These are phyloP conservation scores for Blastobotrys chiropterorum DNA, from an alignment of 805 yeast genomes.

Conservation along the genomic window DNA sequence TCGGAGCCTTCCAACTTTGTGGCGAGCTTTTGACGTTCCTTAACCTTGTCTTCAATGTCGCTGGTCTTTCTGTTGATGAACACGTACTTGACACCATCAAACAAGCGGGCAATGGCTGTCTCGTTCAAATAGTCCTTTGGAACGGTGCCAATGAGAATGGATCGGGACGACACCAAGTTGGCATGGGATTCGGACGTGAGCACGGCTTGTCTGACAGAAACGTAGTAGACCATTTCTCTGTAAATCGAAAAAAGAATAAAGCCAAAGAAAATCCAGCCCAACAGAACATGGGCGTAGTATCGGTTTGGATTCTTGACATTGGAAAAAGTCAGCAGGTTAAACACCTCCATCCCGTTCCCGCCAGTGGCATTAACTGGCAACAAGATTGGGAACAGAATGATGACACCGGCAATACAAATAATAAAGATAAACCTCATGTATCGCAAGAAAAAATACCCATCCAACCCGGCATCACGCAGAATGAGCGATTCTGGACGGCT, in stretches of 20 bases:
- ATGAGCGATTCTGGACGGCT: conserved; percentile 67
- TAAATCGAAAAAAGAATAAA: conserved; percentile 64
- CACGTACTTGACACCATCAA: conserved; percentile 75
- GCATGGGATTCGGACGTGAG: conserved; percentile 79
- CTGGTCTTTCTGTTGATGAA: conserved; percentile 68
- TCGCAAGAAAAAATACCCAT: conserved; percentile 85
- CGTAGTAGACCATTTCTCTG: conserved; percentile 74
- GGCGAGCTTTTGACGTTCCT: conserved; percentile 55
- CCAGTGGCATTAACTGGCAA: conserved; percentile 78
- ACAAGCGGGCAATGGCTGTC: conserved; percentile 63
- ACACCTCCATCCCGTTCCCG: conserved; percentile 49
- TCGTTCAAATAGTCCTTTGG: conserved; percentile 71
- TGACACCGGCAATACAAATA: conserved; percentile 49
- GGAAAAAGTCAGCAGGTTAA: conserved; percentile 71
- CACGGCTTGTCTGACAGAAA: conserved; percentile 69
- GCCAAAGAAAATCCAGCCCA: conserved; percentile 77
- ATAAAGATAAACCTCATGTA: conserved; percentile 55
- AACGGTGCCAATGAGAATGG: conserved; percentile 77
- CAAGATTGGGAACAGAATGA: conserved; percentile 56
- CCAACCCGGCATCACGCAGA: conserved; percentile 85
- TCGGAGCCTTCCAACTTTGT: conserved; percentile 61
- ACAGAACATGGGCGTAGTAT: conserved; percentile 80
- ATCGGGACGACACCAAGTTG: conserved; percentile 64
- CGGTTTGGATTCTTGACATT: conserved; percentile 57
- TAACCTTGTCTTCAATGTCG: conserved; percentile 49